Percentiles rank a stretch among this genome's conserved stretches.
These are phyloP conservation scores for Flammula alnicola DNA, from an alignment of 1,284 basidiomycete genomes.

Conservation along the genomic window DNA sequence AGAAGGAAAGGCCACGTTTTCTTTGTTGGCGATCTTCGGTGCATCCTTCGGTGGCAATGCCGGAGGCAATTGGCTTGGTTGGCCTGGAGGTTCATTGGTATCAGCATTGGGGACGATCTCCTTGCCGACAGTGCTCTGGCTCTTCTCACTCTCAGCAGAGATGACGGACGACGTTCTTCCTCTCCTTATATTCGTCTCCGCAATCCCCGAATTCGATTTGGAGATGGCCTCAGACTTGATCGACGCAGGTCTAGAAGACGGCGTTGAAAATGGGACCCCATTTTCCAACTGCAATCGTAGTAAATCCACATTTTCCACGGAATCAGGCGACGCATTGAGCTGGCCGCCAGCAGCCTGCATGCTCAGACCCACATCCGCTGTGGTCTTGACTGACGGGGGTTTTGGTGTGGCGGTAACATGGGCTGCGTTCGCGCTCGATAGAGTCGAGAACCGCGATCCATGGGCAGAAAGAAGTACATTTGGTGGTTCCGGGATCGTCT, in stretches of 20 bases:
- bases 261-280: constrained; percentile 1
- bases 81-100: not conserved
- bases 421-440: constrained; percentile 20
- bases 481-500: constrained; percentile 31
- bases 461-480: constrained; percentile 27
- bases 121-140: constrained; percentile 42
- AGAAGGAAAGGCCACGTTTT: not conserved
- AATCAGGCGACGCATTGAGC: constrained; percentile 35
- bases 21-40: not conserved
- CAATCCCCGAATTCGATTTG: constrained; percentile 1
- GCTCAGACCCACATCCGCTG: constrained; percentile 61
- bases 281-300: constrained; percentile 49
- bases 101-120: constrained; percentile 1
- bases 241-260: constrained; percentile 29
- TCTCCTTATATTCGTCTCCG: constrained; percentile 36
- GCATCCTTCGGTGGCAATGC: constrained; percentile 25
- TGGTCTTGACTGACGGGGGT: constrained; percentile 53
- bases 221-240: constrained; percentile 15
- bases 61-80: constrained; percentile 13
- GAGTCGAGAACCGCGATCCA: constrained; percentile 32
- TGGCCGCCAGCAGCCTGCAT: constrained; percentile 55
- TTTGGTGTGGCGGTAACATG: constrained; percentile 7
- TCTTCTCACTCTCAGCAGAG: constrained; percentile 43
- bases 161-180: constrained; percentile 43
- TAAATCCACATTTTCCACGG: constrained; percentile 43